phyloP scores from a whole-genome alignment of 257 asterid species.

The Craterostigma plantagineum region DNA sequence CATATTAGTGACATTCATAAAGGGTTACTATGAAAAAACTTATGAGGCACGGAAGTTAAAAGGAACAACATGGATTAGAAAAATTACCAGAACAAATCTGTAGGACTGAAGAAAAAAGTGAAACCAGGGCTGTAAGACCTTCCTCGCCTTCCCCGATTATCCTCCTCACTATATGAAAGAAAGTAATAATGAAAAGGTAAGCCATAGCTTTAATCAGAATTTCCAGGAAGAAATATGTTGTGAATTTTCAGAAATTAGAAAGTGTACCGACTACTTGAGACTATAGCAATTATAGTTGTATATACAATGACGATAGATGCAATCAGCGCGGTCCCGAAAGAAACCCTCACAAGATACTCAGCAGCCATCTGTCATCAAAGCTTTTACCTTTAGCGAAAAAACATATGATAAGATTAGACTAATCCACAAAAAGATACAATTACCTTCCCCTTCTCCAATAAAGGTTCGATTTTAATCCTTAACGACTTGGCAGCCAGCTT shows the following conservation, averaged over 20 bases:
- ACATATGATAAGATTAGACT: conserved; percentile 2
- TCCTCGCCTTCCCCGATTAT: conserved; percentile 77
- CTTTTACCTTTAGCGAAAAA: conserved; percentile 6
- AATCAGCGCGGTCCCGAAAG: conserved; percentile 88
- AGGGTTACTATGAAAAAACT: too few relatives aligned
- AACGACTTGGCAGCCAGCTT: conserved; percentile 76
- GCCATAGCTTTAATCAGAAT: background rate
- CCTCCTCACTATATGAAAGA: conserved; percentile 50
- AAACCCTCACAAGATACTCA: conserved; percentile 77
- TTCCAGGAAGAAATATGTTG: background rate
- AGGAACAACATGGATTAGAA: background rate
- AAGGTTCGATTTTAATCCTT: conserved; percentile 60
- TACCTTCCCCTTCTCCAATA: conserved; percentile 81
- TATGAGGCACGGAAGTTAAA: background rate
- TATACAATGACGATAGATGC: conserved; percentile 85
- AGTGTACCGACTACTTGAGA: conserved; percentile 64
- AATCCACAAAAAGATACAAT: conserved; percentile 5
- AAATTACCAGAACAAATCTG: conserved; percentile 73
- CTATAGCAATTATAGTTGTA: conserved; percentile 65
- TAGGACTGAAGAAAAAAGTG: conserved; percentile 41
- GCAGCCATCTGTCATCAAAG: conserved; percentile 53
- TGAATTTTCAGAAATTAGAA: conserved; percentile 8
- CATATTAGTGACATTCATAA: too few relatives aligned
- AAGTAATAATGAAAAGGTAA: conserved; percentile 5
- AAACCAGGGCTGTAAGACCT: conserved; percentile 54